Evolutionary conservation across 192 early-diverging fungal genomes (phyloP), one percentile per base, ranked within the genome.

Genomic region (Diversispora eburnea): DNA sequence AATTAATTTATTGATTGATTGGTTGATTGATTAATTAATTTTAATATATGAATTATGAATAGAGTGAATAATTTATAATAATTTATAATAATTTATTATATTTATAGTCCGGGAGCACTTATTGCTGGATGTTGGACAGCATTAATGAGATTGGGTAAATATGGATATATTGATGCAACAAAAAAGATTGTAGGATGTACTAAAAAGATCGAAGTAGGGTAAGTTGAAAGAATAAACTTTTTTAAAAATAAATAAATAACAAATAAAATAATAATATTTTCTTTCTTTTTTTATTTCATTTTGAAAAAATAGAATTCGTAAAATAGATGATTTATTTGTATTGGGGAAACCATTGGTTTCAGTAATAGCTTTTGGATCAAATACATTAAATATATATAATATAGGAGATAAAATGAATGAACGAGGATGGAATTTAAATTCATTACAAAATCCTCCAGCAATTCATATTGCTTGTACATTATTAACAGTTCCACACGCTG

Each of bases 111-210:
- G 43, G 97, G 97, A 47, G 91, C 95, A 3, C 84, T 99, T 63
- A 91, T 96, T 84, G 97, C 97, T 10, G 95, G 93, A 39, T 97
- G 95, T 84, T 99, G 95, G 95, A 85, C 97, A 1, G 90, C 97
- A 15, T 79, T 99, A 86, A 84, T 95, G 80, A 87, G 90, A 60
- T 89, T 95, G 79, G 97, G 97, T 47, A 85, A 89, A 70, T 78
- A 82, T 19, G 97, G 97, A 0, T 99, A 99, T 77, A 81, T 97
- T 41, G 83, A 92, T 69, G 79, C 90, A 25, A 91, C 92, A 68
- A 89, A 86, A 66, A 75, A 92, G 47, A 96, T 99, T 78, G 86
- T 99, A 25, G 79, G 80, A 75, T 73, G 72, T 54, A 25, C 47
- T 8, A 73, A 63, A 39, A 73, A 33, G n/a, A 73, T 73, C 47